Evolutionary conservation across 2,329 filamentous ascomycete genomes (phyloP).

Genomic region (Lecanicillium sp.): DNA sequence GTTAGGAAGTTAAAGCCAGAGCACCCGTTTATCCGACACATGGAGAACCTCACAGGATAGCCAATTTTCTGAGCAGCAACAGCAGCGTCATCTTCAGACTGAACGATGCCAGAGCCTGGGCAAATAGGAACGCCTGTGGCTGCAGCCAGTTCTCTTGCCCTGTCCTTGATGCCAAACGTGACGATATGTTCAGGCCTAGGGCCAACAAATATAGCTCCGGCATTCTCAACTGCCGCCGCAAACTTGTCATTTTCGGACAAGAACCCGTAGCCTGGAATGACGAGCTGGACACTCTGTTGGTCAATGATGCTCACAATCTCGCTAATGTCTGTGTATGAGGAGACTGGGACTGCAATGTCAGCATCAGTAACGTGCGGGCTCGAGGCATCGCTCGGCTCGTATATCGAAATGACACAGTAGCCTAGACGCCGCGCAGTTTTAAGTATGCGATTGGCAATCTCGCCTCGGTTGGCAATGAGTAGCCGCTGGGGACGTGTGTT

Average conservation of each 20-base stretch:
- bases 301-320: conserved; percentile 26
- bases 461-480: conserved; percentile 52
- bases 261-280: conserved; percentile 61
- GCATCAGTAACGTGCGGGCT: conserved; percentile 46
- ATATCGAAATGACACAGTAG: conserved; percentile 48
- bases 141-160: conserved; percentile 44
- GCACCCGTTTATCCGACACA: not conserved
- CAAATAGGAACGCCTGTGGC: conserved; percentile 34
- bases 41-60: not conserved
- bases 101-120: conserved; percentile 20
- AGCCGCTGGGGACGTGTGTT: conserved; percentile 37
- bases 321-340: conserved; percentile 10
- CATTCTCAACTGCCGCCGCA: conserved; percentile 39
- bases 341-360: conserved; percentile 38
- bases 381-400: conserved; percentile 46
- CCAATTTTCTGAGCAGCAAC: conserved; percentile 1
- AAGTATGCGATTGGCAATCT: conserved; percentile 47
- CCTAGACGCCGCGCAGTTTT: conserved; percentile 34
- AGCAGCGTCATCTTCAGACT: not conserved
- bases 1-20: not conserved
- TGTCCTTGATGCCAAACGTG: conserved; percentile 51
- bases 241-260: conserved; percentile 56
- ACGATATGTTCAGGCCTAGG: conserved; percentile 45
- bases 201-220: conserved; percentile 50
- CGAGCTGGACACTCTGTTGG: conserved; percentile 38